These are phyloP conservation scores for Brassica incana DNA, from an alignment of 345 rosid genomes.

Conservation along the genomic window DNA sequence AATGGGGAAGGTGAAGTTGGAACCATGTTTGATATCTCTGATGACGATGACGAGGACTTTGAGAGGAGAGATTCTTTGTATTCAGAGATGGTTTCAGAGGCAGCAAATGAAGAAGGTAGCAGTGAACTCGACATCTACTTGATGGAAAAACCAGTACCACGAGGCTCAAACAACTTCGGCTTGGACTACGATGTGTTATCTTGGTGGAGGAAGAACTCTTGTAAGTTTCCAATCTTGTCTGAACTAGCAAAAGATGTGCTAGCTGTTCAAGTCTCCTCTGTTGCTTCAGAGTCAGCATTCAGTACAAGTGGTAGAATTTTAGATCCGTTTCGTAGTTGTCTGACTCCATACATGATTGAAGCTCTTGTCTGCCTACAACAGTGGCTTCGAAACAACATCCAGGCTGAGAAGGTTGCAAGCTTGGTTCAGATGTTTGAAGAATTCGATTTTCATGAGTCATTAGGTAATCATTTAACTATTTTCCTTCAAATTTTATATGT, in stretches of 20 bases:
- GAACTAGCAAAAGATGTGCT: background rate
- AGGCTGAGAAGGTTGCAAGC: background rate
- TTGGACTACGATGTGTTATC: background rate
- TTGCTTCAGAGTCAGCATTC: background rate
- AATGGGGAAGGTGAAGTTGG: background rate
- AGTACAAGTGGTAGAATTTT: background rate
- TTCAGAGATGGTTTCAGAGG: background rate
- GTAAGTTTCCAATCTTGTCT: background rate
- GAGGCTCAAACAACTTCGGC: background rate
- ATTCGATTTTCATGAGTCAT: background rate
- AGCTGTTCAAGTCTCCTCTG: background rate
- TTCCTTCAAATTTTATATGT: too few relatives aligned
- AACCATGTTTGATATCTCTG: background rate
- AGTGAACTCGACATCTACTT: background rate
- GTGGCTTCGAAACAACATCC: background rate
- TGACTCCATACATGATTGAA: background rate
- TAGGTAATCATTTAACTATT: background rate
- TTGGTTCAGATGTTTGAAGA: background rate
- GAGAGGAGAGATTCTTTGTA: background rate
- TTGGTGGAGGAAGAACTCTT: background rate
- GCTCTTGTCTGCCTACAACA: background rate
- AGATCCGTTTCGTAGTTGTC: background rate
- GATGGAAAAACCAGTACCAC: background rate
- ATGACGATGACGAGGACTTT: background rate
- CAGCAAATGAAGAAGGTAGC: background rate